phyloP scores from a whole-genome alignment of 2,329 filamentous ascomycete genomes.

The Colletotrichum spaethianum region DNA sequence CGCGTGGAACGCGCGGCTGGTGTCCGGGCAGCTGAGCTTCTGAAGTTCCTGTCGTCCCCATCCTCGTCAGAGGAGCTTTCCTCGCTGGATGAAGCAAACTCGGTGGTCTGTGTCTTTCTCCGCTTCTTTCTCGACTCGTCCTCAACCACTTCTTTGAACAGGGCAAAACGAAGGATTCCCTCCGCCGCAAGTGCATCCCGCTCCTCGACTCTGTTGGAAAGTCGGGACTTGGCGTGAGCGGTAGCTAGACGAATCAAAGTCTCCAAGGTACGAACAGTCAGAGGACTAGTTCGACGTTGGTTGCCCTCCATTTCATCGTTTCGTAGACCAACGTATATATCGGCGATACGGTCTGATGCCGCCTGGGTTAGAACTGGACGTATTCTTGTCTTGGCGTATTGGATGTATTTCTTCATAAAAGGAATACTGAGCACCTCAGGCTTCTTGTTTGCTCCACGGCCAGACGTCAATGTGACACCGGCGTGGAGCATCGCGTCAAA shows the following conservation, averaged over 20 bases:
- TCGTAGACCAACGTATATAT: constrained; percentile 90
- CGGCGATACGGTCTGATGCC: constrained; percentile 91
- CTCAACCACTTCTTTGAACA: constrained; percentile 95
- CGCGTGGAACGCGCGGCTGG: constrained; percentile 53
- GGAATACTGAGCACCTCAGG: constrained; percentile 94
- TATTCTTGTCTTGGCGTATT: constrained; percentile 94
- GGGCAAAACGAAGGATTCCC: constrained; percentile 89
- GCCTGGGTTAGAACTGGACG: constrained; percentile 93
- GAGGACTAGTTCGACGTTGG: constrained; percentile 91
- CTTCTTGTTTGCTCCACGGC: constrained; percentile 81
- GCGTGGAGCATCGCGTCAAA: constrained; percentile 96
- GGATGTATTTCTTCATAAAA: constrained; percentile 99
- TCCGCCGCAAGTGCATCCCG: constrained; percentile 91
- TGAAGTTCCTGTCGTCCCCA: constrained; percentile 63
- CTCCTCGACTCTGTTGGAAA: constrained; percentile 91
- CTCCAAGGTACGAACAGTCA: constrained; percentile 97
- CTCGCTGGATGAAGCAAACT: constrained; percentile 71
- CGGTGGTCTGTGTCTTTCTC: constrained; percentile 75
- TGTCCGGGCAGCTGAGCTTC: constrained; percentile 44
- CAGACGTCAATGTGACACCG: constrained; percentile 83
- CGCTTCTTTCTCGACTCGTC: constrained; percentile 87
- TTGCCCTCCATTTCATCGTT: constrained; percentile 98
- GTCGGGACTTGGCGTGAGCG: constrained; percentile 91
- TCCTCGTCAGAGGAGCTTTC: constrained; percentile 73
- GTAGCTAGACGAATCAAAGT: constrained; percentile 98